These are phyloP conservation scores for Selenicereus undatus DNA, from an alignment of 148 eudicot genomes.

Conservation along the genomic window DNA sequence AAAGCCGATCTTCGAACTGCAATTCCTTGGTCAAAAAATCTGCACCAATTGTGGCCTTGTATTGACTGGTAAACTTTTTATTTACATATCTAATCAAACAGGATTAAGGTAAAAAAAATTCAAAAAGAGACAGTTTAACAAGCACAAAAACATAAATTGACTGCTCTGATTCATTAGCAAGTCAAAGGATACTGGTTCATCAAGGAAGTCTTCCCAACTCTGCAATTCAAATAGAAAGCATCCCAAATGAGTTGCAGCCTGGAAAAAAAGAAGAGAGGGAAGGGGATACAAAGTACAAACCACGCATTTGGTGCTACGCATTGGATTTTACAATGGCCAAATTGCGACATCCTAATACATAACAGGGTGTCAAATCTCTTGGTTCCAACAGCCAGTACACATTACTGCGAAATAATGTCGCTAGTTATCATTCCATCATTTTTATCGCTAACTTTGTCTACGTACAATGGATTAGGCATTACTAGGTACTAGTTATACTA, in stretches of 20 bases:
- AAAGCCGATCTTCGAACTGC: constrained; percentile 92
- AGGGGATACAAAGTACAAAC: not conserved
- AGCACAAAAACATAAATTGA: not conserved
- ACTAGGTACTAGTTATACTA: too few relatives aligned
- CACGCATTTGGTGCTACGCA: not conserved
- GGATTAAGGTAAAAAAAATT: constrained; percentile 41
- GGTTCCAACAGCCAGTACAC: not conserved
- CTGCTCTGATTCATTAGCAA: too few relatives aligned
- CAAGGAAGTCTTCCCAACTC: constrained; percentile 97
- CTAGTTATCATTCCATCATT: too few relatives aligned
- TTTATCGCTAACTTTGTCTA: too few relatives aligned
- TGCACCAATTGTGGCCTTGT: constrained; percentile 97
- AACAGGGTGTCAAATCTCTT: not conserved
- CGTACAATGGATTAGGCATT: too few relatives aligned
- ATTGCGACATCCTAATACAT: not conserved
- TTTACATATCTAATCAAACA: constrained; percentile 72
- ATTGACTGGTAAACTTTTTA: constrained; percentile 91
- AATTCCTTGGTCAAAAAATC: constrained; percentile 96
- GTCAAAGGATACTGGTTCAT: constrained; percentile 99
- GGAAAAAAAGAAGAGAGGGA: not conserved
- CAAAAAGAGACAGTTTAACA: not conserved
- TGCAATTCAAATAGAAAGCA: constrained; percentile 39
- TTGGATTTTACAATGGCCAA: not conserved
- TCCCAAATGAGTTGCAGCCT: not conserved
- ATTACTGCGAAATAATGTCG: too few relatives aligned